Evolutionary conservation across 441 rosid species (phyloP), one percentile per base, ranked within the genome.

Genomic region (Theobroma grandiflorum): DNA sequence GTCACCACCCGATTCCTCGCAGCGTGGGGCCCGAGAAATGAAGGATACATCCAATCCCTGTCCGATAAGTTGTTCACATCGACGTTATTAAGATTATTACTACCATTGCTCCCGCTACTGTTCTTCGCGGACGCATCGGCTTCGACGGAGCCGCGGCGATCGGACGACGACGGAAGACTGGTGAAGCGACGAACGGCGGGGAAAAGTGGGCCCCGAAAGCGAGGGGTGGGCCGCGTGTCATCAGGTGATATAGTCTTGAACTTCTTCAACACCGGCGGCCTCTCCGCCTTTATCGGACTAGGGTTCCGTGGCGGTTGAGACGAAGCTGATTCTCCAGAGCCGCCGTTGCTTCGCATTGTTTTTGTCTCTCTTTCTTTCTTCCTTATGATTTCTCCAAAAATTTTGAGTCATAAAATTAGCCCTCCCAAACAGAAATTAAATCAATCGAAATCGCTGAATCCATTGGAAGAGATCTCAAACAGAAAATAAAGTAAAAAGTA

Each of bases 41-140:
- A 86, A n/a, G 93, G 94, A 77, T 82, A 91, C 78, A 92, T 84
- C 94, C 93, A 91, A 74, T 91, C 96, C 68, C 94, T 84, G 40
- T 77, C 90, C 37, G 87, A 83, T 53, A 85, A 86, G 65, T 82
- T 76, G 47, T 40, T 71, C 49, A 33, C 50, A 42, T 31, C 80
- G 14, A 40, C 7, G 58, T 43, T 37, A 16, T 38, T 74, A 47
- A 33, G 45, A 53, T 40, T 55, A 55, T 10, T 55, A 12, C 16
- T 26, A 38, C n/a, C 76, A 55, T 72, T 57, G 16, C 49, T 53
- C 15, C 35, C 42, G 49, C n/a, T 61, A 50, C 72, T 78, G 66
- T 80, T 77, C 62, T 79, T 31, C 62, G 82, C n/a, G 6, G 81
- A 26, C 2, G 77, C 77, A 35, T 86, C 79, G 74, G 33, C 50